Evolutionary conservation across 257 asterid species (phyloP).

Genomic region (Catharanthus roseus): DNA sequence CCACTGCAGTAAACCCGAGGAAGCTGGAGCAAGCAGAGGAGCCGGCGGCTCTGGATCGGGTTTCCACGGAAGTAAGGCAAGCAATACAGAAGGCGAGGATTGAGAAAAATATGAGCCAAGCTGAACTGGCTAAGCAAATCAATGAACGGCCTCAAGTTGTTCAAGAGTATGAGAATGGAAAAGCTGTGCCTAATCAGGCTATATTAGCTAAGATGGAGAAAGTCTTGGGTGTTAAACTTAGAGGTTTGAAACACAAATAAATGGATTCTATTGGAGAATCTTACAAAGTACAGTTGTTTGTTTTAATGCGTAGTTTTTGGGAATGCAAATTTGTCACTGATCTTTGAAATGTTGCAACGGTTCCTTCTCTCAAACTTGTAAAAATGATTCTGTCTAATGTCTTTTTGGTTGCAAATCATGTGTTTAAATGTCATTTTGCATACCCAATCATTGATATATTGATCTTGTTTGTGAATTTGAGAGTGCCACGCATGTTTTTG

Average conservation of each 20-base stretch:
- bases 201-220: slow-evolving; percentile 45
- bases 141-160: slow-evolving; percentile 41
- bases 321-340: too few relatives aligned
- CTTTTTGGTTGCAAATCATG: too few relatives aligned
- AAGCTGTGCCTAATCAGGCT: slow-evolving; percentile 41
- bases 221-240: slow-evolving; percentile 31
- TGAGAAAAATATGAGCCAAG: slow-evolving; percentile 41
- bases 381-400: too few relatives aligned
- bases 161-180: slow-evolving; percentile 44
- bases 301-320: too few relatives aligned
- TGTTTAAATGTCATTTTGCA: too few relatives aligned
- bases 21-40: slow-evolving; percentile 47
- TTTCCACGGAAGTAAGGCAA: slow-evolving; percentile 33
- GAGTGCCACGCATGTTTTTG: too few relatives aligned
- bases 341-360: too few relatives aligned
- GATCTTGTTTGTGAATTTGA: too few relatives aligned
- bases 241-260: slow-evolving; percentile 24
- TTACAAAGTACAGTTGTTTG: too few relatives aligned
- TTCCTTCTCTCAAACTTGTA: too few relatives aligned
- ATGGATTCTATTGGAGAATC: too few relatives aligned
- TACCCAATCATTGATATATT: too few relatives aligned
- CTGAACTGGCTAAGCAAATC: slow-evolving; percentile 37
- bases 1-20: slow-evolving; percentile 21
- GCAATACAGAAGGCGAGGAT: slow-evolving; percentile 45
- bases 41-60: slow-evolving; percentile 35